Base-by-base conservation (phyloP, 805 yeast species). In the Alloascoidea africana region DNA sequence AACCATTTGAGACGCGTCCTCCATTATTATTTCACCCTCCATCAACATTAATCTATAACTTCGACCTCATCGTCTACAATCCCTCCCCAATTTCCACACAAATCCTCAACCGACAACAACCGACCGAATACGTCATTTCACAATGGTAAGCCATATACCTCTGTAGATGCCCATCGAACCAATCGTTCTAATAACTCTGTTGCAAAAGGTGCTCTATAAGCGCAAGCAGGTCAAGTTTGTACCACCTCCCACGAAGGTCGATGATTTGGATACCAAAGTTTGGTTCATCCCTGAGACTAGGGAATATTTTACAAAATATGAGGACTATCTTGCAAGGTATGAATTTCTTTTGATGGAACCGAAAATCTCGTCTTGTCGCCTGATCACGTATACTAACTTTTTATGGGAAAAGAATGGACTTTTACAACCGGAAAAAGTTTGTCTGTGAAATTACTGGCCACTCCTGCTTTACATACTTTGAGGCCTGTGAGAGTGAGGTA, bases 401-500 rank as follows among this genome's bases (percentile, higher is more conserved):
- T n/a, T 23, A 23, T 23, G 13, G 8, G 8, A 8, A n/a, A 8
- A 60, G 89, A 39, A 58, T 81, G 63, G 85, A 81, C 53, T 81
- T 78, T 56, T 82, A 81, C 54, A 68, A 68, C 42, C 65, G 70
- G 37, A 75, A 74, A 46, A 82, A 84, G 54, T 91, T 91, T 58
- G 91, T 86, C 8, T 91, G 97, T 60, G 98, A 91, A 58, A 80
- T 89, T 36, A 84, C 96, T 0, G 98, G 98, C 11, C 83, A 85
- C 49, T 79, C 96, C 14, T 80, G 93, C 49, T 66, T 89, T 41
- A 84, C 96, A 1, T 91, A 71, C 54, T 87, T 87, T 54, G 93
- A 91, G 50, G 98, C 97, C 0, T 65, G 73, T 34, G 73, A 74
- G 38, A 75, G 81, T 41, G 98, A 89, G 59, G 68, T 44, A 30